Conservation (phyloP, 2,329 filamentous ascomycete species). For the Fusarium papillatum region DNA sequence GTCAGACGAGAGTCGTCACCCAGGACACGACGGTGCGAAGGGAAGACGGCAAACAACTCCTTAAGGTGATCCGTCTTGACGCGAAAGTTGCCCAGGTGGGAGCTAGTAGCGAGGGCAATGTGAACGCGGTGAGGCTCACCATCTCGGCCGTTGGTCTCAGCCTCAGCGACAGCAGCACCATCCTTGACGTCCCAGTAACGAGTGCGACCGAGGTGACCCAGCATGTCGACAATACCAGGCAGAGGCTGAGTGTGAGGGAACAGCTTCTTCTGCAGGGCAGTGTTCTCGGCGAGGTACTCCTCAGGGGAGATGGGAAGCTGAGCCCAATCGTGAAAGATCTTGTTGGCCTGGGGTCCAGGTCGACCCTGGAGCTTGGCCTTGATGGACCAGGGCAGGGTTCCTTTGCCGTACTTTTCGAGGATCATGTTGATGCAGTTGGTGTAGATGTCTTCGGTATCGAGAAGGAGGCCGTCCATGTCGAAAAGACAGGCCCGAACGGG, state of each 20-base stretch:
- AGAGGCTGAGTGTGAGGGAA: slow-evolving; percentile 85
- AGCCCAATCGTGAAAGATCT: slow-evolving; percentile 82
- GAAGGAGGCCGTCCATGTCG: slow-evolving; percentile 97
- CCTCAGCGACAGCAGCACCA: slow-evolving; percentile 37
- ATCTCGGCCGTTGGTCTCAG: slow-evolving; percentile 30
- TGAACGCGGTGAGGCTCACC: slow-evolving; percentile 66
- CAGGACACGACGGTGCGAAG: slow-evolving; percentile 78
- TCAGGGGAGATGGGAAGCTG: slow-evolving; percentile 82
- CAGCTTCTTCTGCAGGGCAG: slow-evolving; percentile 74
- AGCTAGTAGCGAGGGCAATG: slow-evolving; percentile 89
- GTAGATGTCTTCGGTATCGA: slow-evolving; percentile 94
- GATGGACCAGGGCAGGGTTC: slow-evolving; percentile 89
- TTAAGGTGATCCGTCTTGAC: slow-evolving; percentile 79
- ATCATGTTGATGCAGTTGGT: slow-evolving; percentile 87
- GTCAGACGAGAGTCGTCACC: slow-evolving; percentile 88
- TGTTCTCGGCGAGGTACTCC: slow-evolving; percentile 73
- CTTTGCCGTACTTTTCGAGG: slow-evolving; percentile 80
- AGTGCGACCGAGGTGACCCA: slow-evolving; percentile 70
- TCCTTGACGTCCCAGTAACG: slow-evolving; percentile 61
- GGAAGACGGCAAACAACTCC: slow-evolving; percentile 76
- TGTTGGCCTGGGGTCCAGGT: slow-evolving; percentile 65
- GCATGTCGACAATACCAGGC: slow-evolving; percentile 80
- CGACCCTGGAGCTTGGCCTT: slow-evolving; percentile 86
- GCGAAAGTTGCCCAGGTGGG: slow-evolving; percentile 77
- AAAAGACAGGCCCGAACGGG: slow-evolving; percentile 93